Evolutionary conservation across 768 basidiomycete species (phyloP).

Genomic region (Favolaschia claudopus): DNA sequence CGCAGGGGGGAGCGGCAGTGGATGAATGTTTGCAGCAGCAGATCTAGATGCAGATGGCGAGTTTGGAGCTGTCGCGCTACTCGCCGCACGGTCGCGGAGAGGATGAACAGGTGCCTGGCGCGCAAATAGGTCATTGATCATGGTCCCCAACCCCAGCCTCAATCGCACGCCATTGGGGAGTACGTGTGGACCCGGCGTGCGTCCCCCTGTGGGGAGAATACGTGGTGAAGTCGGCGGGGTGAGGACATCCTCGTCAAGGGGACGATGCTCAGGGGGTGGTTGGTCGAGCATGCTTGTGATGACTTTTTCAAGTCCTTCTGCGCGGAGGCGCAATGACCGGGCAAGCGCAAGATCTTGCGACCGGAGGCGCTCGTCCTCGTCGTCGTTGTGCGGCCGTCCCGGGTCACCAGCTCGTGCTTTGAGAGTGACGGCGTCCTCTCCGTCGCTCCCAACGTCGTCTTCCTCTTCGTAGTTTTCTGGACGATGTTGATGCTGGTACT

Average conservation of each 20-base stretch:
- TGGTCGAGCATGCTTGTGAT: constrained; percentile 83
- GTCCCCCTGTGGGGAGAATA: constrained; percentile 42
- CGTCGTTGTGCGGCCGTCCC: constrained; percentile 55
- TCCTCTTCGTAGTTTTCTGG: constrained; percentile 84
- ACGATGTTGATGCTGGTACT: constrained; percentile 69
- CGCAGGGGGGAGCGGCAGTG: constrained; percentile 17
- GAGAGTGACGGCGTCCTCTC: constrained; percentile 61
- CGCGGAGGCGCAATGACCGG: constrained; percentile 68
- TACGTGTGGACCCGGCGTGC: constrained; percentile 58
- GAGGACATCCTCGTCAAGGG: constrained; percentile 60
- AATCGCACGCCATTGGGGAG: constrained; percentile 85
- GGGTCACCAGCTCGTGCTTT: constrained; percentile 59
- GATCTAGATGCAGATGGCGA: constrained; percentile 5
- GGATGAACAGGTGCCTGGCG: constrained; percentile 68
- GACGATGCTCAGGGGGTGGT: constrained; percentile 69
- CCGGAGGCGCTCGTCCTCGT: constrained; percentile 64
- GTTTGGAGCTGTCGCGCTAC: constrained; percentile 14
- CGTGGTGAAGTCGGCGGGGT: constrained; percentile 62
- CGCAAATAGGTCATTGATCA: constrained; percentile 85
- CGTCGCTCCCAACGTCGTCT: constrained; percentile 69
- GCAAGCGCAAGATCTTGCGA: constrained; percentile 71
- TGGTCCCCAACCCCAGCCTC: constrained; percentile 74
- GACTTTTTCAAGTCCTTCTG: constrained; percentile 86
- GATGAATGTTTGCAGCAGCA: neutral
- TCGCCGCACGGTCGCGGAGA: constrained; percentile 46